Conservation (phyloP, 495 filamentous ascomycete genomes). For the Hapsidospora chrysogenum region DNA sequence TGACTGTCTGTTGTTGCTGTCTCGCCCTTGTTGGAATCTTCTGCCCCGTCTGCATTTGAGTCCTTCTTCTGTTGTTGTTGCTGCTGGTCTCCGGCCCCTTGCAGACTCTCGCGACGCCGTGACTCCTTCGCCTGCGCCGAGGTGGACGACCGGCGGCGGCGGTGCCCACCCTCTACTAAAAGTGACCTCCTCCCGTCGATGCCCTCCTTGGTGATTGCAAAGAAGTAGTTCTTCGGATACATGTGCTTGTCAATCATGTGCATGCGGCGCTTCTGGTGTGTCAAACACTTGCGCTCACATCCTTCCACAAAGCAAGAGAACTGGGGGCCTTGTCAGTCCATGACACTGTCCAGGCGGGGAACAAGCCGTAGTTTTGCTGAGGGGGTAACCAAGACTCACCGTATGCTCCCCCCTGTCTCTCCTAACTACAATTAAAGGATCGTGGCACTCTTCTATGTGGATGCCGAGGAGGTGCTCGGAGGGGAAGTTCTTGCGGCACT, state of each 20-base stretch:
- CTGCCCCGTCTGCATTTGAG: conserved; percentile 3
- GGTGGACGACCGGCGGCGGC: conserved; percentile 29
- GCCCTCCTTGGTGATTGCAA: conserved; percentile 71
- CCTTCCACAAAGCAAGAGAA: conserved; percentile 80
- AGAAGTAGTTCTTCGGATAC: conserved; percentile 87
- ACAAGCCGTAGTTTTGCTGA: no score
- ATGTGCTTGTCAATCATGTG: conserved; percentile 90
- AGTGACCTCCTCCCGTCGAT: conserved; percentile 73
- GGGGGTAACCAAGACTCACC: conserved; percentile 37
- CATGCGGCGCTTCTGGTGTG: conserved; percentile 63
- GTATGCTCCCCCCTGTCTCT: conserved; percentile 73
- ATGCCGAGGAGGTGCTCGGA: conserved; percentile 53
- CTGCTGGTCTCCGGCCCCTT: conserved; percentile 5
- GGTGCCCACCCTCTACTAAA: conserved; percentile 38
- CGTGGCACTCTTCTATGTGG: conserved; percentile 88
- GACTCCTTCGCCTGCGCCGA: conserved; percentile 7
- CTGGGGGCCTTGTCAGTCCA: no score
- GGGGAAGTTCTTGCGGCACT: conserved; percentile 67
- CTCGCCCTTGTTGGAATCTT: conserved; percentile 4
- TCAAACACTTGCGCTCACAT: conserved; percentile 75
- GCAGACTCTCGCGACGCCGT: conserved; percentile 7
- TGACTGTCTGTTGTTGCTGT: conserved; percentile 1
- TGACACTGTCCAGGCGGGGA: no score
- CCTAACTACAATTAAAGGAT: conserved; percentile 53
- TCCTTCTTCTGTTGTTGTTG: conserved; percentile 8